Evolutionary conservation across 2,329 filamentous ascomycete genomes (phyloP).

Genomic region (Alternaria viburni): DNA sequence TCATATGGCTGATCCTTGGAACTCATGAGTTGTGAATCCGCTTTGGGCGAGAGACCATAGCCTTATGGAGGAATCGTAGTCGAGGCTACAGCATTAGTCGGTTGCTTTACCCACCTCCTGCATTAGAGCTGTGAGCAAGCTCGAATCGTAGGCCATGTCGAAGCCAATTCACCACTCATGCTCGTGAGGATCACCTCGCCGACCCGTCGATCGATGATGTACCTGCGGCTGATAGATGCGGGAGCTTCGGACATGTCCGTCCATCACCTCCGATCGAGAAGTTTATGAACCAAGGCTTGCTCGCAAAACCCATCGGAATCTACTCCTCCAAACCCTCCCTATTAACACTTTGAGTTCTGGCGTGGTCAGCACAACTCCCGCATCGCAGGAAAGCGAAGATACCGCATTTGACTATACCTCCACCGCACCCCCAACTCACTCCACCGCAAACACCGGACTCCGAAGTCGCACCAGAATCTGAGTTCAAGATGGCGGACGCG

Average conservation of each 20-base stretch:
- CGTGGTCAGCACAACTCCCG: conserved; percentile 11
- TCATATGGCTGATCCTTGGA: conserved; percentile 3
- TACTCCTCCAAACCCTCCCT: neutral
- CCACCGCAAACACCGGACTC: conserved; percentile 1
- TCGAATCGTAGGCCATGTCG: conserved; percentile 7
- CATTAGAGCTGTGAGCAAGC: conserved; percentile 5
- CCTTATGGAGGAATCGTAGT: conserved; percentile 5
- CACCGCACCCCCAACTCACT: conserved; percentile 2
- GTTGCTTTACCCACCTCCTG: neutral
- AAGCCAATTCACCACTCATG: neutral
- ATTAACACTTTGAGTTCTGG: conserved; percentile 11
- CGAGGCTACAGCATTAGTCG: conserved; percentile 7
- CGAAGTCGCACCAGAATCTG: neutral
- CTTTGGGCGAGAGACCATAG: conserved; percentile 6
- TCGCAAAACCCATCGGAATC: neutral
- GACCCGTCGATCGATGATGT: conserved; percentile 18
- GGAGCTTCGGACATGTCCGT: neutral
- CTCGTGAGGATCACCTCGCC: conserved; percentile 8
- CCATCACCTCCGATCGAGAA: neutral
- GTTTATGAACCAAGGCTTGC: conserved; percentile 5
- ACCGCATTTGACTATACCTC: neutral
- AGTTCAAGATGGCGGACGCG: conserved; percentile 12
- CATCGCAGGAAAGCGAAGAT: conserved; percentile 15
- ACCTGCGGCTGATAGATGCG: conserved; percentile 2
- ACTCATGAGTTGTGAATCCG: conserved; percentile 1